Evolutionary conservation across 331 rosid species (phyloP), one percentile per base, ranked within the genome.

Genomic region (Quercus tomentella): DNA sequence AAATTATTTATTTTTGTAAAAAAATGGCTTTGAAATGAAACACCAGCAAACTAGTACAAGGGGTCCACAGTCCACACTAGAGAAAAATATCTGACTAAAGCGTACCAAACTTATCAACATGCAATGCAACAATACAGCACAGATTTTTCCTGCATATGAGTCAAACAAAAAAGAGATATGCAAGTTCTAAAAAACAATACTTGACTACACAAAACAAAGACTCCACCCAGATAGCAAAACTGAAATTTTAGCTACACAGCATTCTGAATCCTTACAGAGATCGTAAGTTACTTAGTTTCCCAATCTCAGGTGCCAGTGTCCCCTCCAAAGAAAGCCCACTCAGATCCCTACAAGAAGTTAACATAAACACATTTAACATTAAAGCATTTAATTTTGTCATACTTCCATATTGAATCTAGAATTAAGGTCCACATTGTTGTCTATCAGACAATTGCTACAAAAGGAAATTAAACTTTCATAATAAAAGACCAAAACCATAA

Each of bases 291-390:
- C 70, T 22, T 33, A 96, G 97, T 86, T 80, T 89, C 49, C 94
- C 92, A 80, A 96, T 89, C 79, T 90, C 93, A 52, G 99, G 98
- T 22, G 93, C 86, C 84, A 96, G 83, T 52, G 90, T 92, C 73
- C 99, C 99, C 82, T 85, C 87, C 86, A 96, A 83, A 35, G 89
- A 88, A 77, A 89, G 87, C 61, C 79, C 91, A n/a, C 78, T 89
- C 81, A 96, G 84, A 73, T 90, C 86, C 89, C 99, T 96, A 70
- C 78, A 87, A 77, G 23, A 74, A 80, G 74, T 45, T 69, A 76
- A 81, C 31, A 82, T 15, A 33, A 86, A 77, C 21, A 55, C 79
- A 78, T 49, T 23, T 56, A 78, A 49, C 75, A 72, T 43, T n/a
- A 66, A 49, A 81, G 73, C 65, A 22, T 30, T 74, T 51, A 56